Conservation (phyloP, 805 yeast species). For the Lipomyces yamanashiensis region DNA sequence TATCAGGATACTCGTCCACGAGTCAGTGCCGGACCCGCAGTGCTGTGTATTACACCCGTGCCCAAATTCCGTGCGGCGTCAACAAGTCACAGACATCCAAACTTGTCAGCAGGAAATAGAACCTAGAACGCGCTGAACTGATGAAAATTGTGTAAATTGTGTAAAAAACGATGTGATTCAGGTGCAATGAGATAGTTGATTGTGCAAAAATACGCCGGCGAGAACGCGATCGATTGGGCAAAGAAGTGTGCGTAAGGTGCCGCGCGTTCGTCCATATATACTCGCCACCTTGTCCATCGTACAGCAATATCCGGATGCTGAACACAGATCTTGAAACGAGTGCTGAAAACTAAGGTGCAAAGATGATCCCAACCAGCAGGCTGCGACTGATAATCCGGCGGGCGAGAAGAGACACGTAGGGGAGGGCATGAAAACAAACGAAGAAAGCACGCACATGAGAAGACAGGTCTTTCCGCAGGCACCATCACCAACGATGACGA, state of each 20-base stretch:
- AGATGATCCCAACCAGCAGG: not conserved
- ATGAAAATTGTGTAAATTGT: not conserved
- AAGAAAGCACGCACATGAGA: constrained; percentile 53
- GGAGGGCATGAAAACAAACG: constrained; percentile 4
- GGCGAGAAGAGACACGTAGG: constrained; percentile 5
- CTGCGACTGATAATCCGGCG: not conserved
- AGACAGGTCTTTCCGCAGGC: constrained; percentile 96
- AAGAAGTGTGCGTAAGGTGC: no score
- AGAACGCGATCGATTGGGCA: no score
- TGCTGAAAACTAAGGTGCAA: no score
- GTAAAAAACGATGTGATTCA: not conserved
- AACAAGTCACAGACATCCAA: constrained; percentile 2
- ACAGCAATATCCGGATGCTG: no score
- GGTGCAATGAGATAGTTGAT: not conserved
- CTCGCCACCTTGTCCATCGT: no score
- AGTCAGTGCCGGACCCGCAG: not conserved
- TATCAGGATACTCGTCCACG: not conserved
- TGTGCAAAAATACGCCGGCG: no score
- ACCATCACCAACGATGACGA: constrained; percentile 96
- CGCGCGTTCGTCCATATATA: no score
- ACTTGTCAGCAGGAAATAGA: not conserved
- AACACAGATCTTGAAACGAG: no score
- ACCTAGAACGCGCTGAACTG: not conserved
- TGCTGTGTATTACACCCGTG: not conserved
- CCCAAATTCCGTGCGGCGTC: constrained; percentile 5